Evolutionary conservation across 345 rosid species (phyloP).

Genomic region (Ceriops tagal): DNA sequence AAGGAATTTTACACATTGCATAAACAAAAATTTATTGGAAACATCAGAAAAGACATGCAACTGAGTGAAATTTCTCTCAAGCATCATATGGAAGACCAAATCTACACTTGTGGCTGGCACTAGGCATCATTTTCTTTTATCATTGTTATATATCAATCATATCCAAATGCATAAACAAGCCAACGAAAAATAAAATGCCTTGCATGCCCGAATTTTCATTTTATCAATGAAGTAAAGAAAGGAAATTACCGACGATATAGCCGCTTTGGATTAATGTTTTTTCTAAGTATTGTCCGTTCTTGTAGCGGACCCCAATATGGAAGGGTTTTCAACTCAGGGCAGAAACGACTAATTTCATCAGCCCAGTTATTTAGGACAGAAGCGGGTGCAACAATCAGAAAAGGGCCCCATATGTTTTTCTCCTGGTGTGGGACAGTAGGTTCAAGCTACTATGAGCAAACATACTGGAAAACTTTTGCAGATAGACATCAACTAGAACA

Average conservation of each 20-base stretch:
- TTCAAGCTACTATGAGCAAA: slow-evolving; percentile 18
- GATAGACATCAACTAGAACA: slow-evolving; percentile 14
- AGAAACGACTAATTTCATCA: slow-evolving; percentile 95
- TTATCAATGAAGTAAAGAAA: background rate
- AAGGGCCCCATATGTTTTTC: slow-evolving; percentile 99
- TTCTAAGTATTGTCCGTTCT: slow-evolving; percentile 79
- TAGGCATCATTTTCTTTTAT: no score
- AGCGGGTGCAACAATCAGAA: slow-evolving; percentile 98
- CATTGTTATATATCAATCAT: background rate
- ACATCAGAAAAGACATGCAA: background rate
- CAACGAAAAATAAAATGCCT: no score
- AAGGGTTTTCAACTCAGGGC: slow-evolving; percentile 96
- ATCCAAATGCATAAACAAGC: no score
- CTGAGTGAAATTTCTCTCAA: background rate
- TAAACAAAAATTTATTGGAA: background rate
- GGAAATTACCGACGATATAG: slow-evolving; percentile 81
- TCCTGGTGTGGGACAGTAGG: slow-evolving; percentile 50
- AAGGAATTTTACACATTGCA: background rate
- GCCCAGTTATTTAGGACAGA: slow-evolving; percentile 99
- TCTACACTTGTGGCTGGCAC: background rate
- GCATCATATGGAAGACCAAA: background rate
- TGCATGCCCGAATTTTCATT: no score
- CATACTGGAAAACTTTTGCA: slow-evolving; percentile 6
- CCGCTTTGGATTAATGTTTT: slow-evolving; percentile 95
- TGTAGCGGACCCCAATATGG: slow-evolving; percentile 99